A percentile compares a stretch with the other conserved stretches of the same genome.
Conservation (phyloP, 768 basidiomycete genomes). For the Suillus hirtellus region DNA sequence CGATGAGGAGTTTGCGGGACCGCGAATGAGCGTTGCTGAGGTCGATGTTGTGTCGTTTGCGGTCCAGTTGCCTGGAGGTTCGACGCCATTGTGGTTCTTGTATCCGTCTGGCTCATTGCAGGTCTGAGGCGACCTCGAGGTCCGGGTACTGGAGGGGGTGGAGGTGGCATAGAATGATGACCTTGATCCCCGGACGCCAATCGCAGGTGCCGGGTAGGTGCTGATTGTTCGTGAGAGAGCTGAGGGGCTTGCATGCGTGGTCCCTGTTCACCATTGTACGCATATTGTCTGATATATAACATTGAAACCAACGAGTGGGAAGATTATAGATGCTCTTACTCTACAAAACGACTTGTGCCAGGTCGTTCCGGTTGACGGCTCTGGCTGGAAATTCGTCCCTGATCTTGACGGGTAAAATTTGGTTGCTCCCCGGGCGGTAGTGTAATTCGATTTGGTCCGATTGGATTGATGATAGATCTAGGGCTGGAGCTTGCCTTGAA, state of each 20-base stretch:
- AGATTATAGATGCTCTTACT: slow-evolving; percentile 40
- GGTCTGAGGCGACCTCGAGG: slow-evolving; percentile 28
- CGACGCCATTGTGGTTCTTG: slow-evolving; percentile 16
- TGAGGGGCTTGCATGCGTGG: slow-evolving; percentile 41
- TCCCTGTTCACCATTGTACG: slow-evolving; percentile 54
- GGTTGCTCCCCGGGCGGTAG: slow-evolving; percentile 59
- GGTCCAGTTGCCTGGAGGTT: slow-evolving; percentile 9
- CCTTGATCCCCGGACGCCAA: slow-evolving; percentile 27
- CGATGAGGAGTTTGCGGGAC: slow-evolving; percentile 30
- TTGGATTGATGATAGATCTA: slow-evolving; percentile 52
- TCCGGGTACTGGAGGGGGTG: slow-evolving; percentile 22
- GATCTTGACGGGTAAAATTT: slow-evolving; percentile 32
- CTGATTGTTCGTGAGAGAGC: slow-evolving; percentile 44
- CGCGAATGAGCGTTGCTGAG: slow-evolving; percentile 41
- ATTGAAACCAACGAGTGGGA: slow-evolving; percentile 12
- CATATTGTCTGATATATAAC: slow-evolving; percentile 54
- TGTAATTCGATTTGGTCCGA: slow-evolving; percentile 67
- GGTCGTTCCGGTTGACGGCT: slow-evolving; percentile 38
- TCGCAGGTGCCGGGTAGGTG: slow-evolving; percentile 41
- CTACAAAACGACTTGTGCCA: slow-evolving; percentile 48
- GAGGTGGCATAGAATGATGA: slow-evolving; percentile 33
- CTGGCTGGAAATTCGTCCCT: slow-evolving; percentile 16
- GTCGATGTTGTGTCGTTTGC: slow-evolving; percentile 24
- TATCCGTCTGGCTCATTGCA: slow-evolving; percentile 15
- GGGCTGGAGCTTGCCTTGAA: slow-evolving; percentile 57